phyloP scores from a whole-genome alignment of 768 basidiomycete genomes.

The Amanita polypyramis region DNA sequence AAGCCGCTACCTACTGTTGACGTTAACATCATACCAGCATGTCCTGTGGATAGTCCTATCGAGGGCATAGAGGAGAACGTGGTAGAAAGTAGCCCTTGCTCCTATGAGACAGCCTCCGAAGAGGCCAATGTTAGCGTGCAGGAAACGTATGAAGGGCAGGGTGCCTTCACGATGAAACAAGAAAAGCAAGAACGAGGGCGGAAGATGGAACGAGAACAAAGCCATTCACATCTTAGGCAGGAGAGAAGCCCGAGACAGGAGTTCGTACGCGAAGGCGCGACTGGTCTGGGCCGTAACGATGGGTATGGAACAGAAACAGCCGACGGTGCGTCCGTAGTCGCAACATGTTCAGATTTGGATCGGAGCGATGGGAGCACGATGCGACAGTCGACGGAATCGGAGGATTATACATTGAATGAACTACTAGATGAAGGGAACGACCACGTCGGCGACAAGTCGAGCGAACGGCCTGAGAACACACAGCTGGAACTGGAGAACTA shows the following conservation, averaged over 20 bases:
- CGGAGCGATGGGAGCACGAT: constrained; percentile 4
- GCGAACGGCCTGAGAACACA: background rate
- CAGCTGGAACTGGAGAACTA: constrained; percentile 2
- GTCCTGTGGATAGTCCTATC: background rate
- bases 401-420: constrained; percentile 1
- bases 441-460: background rate
- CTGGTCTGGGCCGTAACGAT: background rate
- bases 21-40: background rate
- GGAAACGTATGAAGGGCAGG: background rate
- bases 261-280: background rate
- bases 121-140: background rate
- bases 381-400: constrained; percentile 3
- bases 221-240: constrained; percentile 9
- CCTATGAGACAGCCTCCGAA: constrained; percentile 1
- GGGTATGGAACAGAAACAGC: background rate
- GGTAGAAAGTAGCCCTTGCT: constrained; percentile 6
- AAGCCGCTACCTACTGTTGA: constrained; percentile 3
- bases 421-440: background rate
- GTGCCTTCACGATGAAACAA: background rate
- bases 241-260: constrained; percentile 19
- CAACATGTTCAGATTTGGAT: constrained; percentile 5
- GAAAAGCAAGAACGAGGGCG: constrained; percentile 17
- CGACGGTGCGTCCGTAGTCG: constrained; percentile 3
- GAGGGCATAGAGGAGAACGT: background rate
- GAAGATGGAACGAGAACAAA: constrained; percentile 23